Percentiles rank a stretch among this genome's conserved stretches.
Conservation (phyloP, 2,329 filamentous ascomycete genomes). For the Colletotrichum lupini region DNA sequence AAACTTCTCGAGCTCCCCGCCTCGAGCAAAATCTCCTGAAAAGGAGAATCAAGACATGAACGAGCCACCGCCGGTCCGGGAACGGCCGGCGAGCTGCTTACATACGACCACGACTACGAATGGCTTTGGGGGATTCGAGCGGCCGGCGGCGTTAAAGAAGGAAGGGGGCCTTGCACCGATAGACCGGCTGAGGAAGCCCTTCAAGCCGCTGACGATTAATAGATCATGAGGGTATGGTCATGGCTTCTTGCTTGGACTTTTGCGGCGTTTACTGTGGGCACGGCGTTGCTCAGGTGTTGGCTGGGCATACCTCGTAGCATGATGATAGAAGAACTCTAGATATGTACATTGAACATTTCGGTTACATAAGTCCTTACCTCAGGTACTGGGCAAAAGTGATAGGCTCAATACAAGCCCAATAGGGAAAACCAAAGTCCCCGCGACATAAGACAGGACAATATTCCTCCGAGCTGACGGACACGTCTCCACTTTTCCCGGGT, state of each 20-base stretch:
- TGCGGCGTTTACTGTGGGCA: neutral
- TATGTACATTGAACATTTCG: neutral
- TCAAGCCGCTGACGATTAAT: constrained; percentile 67
- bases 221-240: constrained; percentile 39
- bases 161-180: constrained; percentile 58
- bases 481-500: neutral
- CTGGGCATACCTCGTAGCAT: neutral
- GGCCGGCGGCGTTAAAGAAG: constrained; percentile 53
- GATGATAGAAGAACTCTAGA: neutral
- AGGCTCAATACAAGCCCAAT: neutral
- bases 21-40: constrained; percentile 39
- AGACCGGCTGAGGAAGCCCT: constrained; percentile 64
- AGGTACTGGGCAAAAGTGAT: neutral
- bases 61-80: constrained; percentile 45
- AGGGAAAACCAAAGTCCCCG: neutral
- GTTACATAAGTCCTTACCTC: neutral
- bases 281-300: neutral
- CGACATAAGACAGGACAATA: neutral
- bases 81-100: constrained; percentile 56
- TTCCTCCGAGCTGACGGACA: neutral
- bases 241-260: neutral
- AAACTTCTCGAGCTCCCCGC: constrained; percentile 69
- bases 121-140: constrained; percentile 51
- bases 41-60: constrained; percentile 42
- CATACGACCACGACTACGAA: constrained; percentile 62